A percentile compares a stretch with the other conserved stretches of the same genome.
phyloP scores from a whole-genome alignment of 1,284 basidiomycete species.

The Apiotrichum porosum region DNA sequence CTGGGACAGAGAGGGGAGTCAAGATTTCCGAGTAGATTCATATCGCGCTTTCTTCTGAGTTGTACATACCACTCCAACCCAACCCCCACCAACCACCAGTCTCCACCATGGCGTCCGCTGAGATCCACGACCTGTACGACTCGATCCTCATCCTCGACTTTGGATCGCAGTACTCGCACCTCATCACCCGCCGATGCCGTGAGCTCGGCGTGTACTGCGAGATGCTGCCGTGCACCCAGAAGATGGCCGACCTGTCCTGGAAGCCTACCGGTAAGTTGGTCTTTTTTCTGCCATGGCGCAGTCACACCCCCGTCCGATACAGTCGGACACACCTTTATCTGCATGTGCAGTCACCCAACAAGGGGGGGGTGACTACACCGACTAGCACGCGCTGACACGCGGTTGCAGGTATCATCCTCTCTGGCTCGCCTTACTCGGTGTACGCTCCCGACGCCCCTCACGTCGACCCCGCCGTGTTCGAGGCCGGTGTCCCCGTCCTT shows the following conservation, averaged over 20 bases:
- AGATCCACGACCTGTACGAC: slow-evolving; percentile 92
- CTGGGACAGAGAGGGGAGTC: too few relatives aligned
- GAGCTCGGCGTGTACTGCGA: slow-evolving; percentile 97
- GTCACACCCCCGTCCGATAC: background rate
- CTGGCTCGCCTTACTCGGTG: slow-evolving; percentile 97
- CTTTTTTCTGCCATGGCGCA: background rate
- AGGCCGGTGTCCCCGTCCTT: slow-evolving; percentile 82
- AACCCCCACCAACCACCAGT: slow-evolving; percentile 4
- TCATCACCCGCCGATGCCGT: slow-evolving; percentile 96
- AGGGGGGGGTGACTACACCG: too few relatives aligned
- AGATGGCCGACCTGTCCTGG: slow-evolving; percentile 83
- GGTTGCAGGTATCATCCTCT: slow-evolving; percentile 82
- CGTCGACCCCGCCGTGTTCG: slow-evolving; percentile 92
- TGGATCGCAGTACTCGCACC: slow-evolving; percentile 97
- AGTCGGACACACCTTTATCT: background rate
- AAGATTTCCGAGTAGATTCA: too few relatives aligned
- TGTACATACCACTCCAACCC: too few relatives aligned
- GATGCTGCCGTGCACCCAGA: slow-evolving; percentile 93
- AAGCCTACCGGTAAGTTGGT: slow-evolving; percentile 78
- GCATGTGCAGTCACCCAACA: background rate
- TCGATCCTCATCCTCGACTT: slow-evolving; percentile 97
- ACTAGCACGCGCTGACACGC: background rate
- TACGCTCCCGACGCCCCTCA: slow-evolving; percentile 91
- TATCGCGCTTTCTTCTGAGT: too few relatives aligned
- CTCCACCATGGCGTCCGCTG: slow-evolving; percentile 35